Base-by-base conservation (phyloP, 352 stramenopile genomes). In the Aphanomyces cochlioides region DNA sequence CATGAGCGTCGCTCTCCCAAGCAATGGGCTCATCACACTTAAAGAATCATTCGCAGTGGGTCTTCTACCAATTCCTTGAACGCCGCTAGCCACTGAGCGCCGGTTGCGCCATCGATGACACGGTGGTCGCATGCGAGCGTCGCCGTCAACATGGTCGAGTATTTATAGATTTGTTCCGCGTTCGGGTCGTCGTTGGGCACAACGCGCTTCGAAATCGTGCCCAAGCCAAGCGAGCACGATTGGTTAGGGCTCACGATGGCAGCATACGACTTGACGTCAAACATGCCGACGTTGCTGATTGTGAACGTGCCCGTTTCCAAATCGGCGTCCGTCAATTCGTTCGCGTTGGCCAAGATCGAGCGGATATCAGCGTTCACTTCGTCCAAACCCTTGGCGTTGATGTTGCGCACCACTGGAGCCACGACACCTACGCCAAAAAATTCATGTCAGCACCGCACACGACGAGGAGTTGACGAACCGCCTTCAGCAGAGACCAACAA, bases 21-120 rank as follows among this genome's bases (percentile, higher is more conserved):
- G 28, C 28, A 0, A 28, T 28, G 28, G 28, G 28, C 28, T 60
- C 10, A 10, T 54, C 34, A 40, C 65, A 72, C 66, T 89, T 87
- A 99, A 75, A 99, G 87, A 72, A 99, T 94, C 84, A 99, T 96
- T 76, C 93, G 98, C 47, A 97, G 74, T 56, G 97, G 97, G 78
- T 98, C 95, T 77, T 99, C 95, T n/a, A 99, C 86, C 71, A 98
- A 80, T 67, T 90, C 87, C 85, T 98, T 99, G 82, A 98, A 98
- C 43, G 91, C 87, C 66, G 85, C 87, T 54, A 99, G 78, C 95
- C 95, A 99, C 77, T 97, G 85, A 47, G 97, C 97, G 61, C 96
- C 96, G 19, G 98, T 95, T 40, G 96, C 96, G 72, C 96, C 96
- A 76, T 99, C 97, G 73, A 99, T 96, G 57, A 98, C 95, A 72